Base-by-base conservation (phyloP, 345 rosid species). In the Eucalyptus cladocalyx region DNA sequence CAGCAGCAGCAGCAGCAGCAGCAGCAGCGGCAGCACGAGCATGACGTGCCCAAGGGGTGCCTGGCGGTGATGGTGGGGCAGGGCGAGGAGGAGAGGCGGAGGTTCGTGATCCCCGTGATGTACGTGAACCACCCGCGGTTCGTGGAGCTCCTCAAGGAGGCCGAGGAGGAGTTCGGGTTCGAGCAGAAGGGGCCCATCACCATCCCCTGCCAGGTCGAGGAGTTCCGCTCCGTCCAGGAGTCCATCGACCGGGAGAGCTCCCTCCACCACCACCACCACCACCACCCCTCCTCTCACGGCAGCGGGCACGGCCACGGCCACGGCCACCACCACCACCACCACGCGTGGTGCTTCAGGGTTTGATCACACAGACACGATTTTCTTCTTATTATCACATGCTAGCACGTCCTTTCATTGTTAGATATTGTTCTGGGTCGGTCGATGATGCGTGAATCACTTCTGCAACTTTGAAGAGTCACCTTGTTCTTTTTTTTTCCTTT, bases 151-250 rank as follows among this genome's bases (percentile, higher is more conserved):
- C 88, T 97, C 67, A 95, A 95, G 90, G 97, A 91, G 50, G 97
- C 99, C 34, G 99, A 97, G 89, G 95, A 96, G 58, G 97, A 96
- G 91, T 96, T 89, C 72, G 99, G 98, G 6, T 97, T 96, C 85
- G 94, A 94, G 28, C 99, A 96, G 58, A 89, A 92, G 50, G 99
- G 99, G 5, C 98, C 97, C 24, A 94, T 97, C 91, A 93, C 96
- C 7, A 94, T 97, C 60, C 99, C 99, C 62, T 97, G 99, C 92
- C 93, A 94, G 51, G 97, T 96, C 3, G 95, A 96, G 90, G 95
- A 96, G 90, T 97, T 97, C 80, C 94, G 94, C 30, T 91, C 90
- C 88, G 94, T 96, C 90, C 98, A 93, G 62, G 95, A 94, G 87
- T 89, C 96, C 88, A 96, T 97, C 89, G 95, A 95, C 87, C 51